Evolutionary conservation across 108 stramenopile species (phyloP).

Genomic region (Conticribra weissflogii): DNA sequence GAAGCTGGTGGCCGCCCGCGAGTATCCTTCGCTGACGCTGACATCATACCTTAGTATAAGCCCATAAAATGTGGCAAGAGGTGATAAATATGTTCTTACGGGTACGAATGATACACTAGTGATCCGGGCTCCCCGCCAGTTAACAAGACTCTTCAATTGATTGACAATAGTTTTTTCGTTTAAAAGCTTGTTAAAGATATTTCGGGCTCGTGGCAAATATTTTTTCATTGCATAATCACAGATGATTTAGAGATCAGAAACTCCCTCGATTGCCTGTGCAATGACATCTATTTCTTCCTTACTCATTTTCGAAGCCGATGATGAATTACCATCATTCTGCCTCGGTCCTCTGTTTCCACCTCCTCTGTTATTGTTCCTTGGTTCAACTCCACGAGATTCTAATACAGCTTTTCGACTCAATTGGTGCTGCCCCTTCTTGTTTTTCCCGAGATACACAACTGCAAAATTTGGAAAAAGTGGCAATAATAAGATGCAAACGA

Average conservation of each 20-base stretch:
- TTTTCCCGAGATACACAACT: slow-evolving; percentile 70
- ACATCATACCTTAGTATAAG: no score
- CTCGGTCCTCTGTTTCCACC: slow-evolving; percentile 6
- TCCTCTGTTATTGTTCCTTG: slow-evolving; percentile 9
- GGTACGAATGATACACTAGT: no score
- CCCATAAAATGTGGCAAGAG: no score
- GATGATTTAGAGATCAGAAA: slow-evolving; percentile 9
- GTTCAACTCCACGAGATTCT: slow-evolving; percentile 38
- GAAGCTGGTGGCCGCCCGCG: no score
- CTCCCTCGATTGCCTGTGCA: slow-evolving; percentile 67
- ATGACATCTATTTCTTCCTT: slow-evolving; percentile 77
- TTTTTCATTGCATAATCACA: no score
- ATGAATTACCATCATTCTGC: slow-evolving; percentile 1
- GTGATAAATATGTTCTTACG: no score
- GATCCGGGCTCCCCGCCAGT: no score
- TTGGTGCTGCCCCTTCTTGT: slow-evolving; percentile 70
- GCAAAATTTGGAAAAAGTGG: background rate
- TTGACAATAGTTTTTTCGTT: no score
- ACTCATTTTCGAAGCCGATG: slow-evolving; percentile 56
- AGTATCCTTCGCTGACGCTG: no score
- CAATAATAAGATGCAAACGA: background rate
- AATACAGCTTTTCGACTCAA: slow-evolving; percentile 75
- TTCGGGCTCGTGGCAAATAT: no score
- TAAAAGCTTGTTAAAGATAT: no score
- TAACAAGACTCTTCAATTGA: no score